phyloP scores from a whole-genome alignment of 371 early-diverging fungal genomes.

The Conidiobolus incongruus region DNA sequence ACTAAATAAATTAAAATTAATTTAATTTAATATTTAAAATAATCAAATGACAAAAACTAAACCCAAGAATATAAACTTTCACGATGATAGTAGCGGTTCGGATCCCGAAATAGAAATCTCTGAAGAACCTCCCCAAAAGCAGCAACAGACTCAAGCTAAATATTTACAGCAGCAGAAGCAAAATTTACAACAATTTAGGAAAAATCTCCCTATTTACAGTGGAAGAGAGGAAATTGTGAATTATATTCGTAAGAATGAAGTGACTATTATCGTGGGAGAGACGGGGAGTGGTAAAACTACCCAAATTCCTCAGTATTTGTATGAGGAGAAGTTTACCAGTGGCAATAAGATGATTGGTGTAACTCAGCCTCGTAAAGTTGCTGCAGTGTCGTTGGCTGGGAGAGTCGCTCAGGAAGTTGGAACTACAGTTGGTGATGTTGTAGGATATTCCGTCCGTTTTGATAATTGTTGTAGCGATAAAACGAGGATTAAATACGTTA shows the following conservation, averaged over 20 bases:
- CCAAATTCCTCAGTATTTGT: constrained; percentile 96
- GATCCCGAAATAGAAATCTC: constrained; percentile 42
- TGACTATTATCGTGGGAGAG: constrained; percentile 87
- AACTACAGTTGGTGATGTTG: constrained; percentile 30
- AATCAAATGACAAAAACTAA: too few species aligned
- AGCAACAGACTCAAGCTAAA: too few species aligned
- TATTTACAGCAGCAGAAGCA: too few species aligned
- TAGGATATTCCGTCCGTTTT: constrained; percentile 61
- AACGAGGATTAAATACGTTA: constrained; percentile 94
- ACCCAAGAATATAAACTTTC: too few species aligned
- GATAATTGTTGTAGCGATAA: constrained; percentile 51
- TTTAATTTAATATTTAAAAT: too few species aligned
- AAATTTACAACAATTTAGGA: neutral
- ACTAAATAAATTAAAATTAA: too few species aligned
- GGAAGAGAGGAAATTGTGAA: constrained; percentile 60
- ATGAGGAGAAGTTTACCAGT: too few species aligned
- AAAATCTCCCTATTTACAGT: neutral
- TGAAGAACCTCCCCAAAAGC: constrained; percentile 66
- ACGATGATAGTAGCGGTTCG: too few species aligned
- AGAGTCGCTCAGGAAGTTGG: constrained; percentile 79
- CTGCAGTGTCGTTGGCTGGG: constrained; percentile 91
- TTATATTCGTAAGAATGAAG: constrained; percentile 58
- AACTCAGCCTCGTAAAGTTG: constrained; percentile 98
- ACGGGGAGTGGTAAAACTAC: constrained; percentile 98
- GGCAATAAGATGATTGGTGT: constrained; percentile 94